Percentiles rank a stretch among this genome's conserved stretches.
phyloP scores from a whole-genome alignment of 2,329 filamentous ascomycete genomes.

The Drechslerella coelobrocha region DNA sequence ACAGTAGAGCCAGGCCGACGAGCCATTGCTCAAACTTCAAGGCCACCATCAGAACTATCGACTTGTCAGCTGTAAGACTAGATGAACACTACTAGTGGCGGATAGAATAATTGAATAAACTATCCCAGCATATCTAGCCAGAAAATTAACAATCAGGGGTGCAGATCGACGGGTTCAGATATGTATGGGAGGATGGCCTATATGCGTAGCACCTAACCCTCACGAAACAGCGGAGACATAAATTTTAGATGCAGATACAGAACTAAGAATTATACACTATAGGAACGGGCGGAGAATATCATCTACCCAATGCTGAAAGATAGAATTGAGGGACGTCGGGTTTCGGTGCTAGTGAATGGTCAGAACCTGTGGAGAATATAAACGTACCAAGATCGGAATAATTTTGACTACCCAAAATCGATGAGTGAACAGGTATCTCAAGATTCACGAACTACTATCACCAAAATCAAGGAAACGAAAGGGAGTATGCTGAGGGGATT shows the following conservation, averaged over 20 bases:
- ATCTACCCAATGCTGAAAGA: no score
- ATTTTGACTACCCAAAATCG: slow-evolving; percentile 1
- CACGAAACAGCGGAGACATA: no score
- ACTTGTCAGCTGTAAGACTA: slow-evolving; percentile 18
- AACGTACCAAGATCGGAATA: slow-evolving; percentile 9
- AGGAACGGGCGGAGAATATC: no score
- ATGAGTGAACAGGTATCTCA: slow-evolving; percentile 21
- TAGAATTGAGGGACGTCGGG: background rate
- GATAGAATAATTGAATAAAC: no score
- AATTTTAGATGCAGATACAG: background rate
- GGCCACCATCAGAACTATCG: slow-evolving; percentile 22
- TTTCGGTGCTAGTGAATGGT: background rate
- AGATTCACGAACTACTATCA: slow-evolving; percentile 1
- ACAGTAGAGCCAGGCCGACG: slow-evolving; percentile 22
- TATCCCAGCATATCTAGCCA: no score
- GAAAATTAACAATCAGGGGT: background rate
- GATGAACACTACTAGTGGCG: background rate
- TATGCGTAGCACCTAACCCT: no score
- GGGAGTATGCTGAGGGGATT: background rate
- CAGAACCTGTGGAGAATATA: background rate
- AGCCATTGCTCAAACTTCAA: slow-evolving; percentile 27
- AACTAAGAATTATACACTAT: background rate
- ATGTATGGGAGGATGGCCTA: no score
- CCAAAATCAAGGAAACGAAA: background rate
- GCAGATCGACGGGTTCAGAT: no score